Percentiles rank a stretch among this genome's conserved stretches.
Evolutionary conservation across 352 stramenopile species (phyloP).

Genomic region (Globisporangium viniferum): DNA sequence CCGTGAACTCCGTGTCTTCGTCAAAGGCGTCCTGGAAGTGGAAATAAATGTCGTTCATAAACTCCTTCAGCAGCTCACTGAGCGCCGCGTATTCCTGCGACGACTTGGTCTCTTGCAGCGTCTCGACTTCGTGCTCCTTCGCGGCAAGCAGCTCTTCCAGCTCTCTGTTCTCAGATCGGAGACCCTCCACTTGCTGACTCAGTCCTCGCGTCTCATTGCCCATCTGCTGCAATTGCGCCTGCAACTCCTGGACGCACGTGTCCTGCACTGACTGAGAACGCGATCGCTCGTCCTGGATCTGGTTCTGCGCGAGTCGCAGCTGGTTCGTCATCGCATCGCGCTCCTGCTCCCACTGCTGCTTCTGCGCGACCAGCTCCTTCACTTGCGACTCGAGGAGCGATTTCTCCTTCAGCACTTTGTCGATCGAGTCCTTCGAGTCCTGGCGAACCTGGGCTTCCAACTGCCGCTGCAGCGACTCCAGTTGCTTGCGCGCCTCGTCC

Average conservation of each 20-base stretch:
- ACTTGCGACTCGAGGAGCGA: slow-evolving; percentile 41
- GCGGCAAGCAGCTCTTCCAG: slow-evolving; percentile 45
- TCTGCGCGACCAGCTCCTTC: slow-evolving; percentile 34
- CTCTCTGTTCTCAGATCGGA: slow-evolving; percentile 36
- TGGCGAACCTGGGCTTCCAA: slow-evolving; percentile 56
- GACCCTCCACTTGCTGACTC: slow-evolving; percentile 47
- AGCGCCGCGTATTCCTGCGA: slow-evolving; percentile 55
- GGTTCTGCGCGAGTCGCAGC: slow-evolving; percentile 43
- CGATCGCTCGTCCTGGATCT: slow-evolving; percentile 60
- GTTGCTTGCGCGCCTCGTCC: slow-evolving; percentile 57
- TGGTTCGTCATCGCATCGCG: slow-evolving; percentile 44
- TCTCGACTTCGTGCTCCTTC: slow-evolving; percentile 48
- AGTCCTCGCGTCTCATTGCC: slow-evolving; percentile 31
- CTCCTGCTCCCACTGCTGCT: slow-evolving; percentile 53
- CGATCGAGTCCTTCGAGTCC: slow-evolving; percentile 47
- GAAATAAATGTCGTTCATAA: slow-evolving; percentile 89
- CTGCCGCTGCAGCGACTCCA: slow-evolving; percentile 53
- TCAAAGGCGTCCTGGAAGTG: slow-evolving; percentile 84
- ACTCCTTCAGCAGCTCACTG: slow-evolving; percentile 75
- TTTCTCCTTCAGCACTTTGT: slow-evolving; percentile 44
- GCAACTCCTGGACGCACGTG: slow-evolving; percentile 43
- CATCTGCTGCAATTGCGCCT: slow-evolving; percentile 48
- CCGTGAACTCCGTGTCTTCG: slow-evolving; percentile 79
- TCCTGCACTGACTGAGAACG: slow-evolving; percentile 44
- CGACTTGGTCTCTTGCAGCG: slow-evolving; percentile 41